A percentile compares a stretch with the other conserved stretches of the same genome.
phyloP scores from a whole-genome alignment of 331 rosid genomes.

The Quercus lobata region DNA sequence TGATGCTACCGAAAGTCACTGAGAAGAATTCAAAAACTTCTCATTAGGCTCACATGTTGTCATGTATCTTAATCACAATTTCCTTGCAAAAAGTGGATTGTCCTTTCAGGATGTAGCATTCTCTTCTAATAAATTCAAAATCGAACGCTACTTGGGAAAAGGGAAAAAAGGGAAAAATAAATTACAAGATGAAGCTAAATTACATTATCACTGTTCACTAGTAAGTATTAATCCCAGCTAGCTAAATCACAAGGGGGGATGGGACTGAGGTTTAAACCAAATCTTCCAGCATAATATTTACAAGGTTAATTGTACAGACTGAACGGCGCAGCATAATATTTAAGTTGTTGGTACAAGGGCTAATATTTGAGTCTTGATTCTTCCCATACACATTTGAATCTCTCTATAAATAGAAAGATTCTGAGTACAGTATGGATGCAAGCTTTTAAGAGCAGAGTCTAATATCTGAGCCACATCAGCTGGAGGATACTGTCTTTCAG shows the following conservation, averaged over 20 bases:
- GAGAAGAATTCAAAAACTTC: not conserved
- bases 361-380: slow-evolving; percentile 73
- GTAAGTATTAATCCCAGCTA: not conserved
- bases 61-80: not conserved
- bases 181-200: slow-evolving; percentile 6
- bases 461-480: slow-evolving; percentile 69
- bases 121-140: not conserved
- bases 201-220: not conserved
- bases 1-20: not conserved
- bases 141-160: not conserved
- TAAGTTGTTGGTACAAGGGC: slow-evolving; percentile 61
- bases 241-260: not conserved
- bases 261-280: not conserved
- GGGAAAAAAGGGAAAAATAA: not conserved
- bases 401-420: slow-evolving; percentile 72
- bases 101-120: not conserved
- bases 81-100: not conserved
- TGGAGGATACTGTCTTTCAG: slow-evolving; percentile 68
- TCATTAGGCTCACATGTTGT: not conserved
- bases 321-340: not conserved
- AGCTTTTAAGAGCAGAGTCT: slow-evolving; percentile 63
- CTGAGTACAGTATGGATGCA: slow-evolving; percentile 56
- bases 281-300: slow-evolving; percentile 8
- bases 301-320: slow-evolving; percentile 4
- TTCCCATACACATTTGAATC: slow-evolving; percentile 74